phyloP scores from a whole-genome alignment of 2,329 filamentous ascomycete species.

The Lecanicillium sp. region DNA sequence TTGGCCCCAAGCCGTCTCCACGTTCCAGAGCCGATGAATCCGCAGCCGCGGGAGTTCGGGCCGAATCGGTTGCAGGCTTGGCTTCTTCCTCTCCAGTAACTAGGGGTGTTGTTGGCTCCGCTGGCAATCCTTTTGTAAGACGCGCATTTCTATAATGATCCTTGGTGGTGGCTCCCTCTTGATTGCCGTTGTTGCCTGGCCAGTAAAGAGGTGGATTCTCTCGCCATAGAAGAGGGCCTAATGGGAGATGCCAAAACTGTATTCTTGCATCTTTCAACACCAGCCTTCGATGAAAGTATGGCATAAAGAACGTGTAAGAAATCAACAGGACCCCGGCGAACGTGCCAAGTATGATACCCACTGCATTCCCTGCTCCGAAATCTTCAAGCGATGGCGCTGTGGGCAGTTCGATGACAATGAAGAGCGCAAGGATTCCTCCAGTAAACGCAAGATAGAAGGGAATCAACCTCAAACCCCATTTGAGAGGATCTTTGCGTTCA shows the following conservation, averaged over 20 bases:
- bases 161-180: slow-evolving; percentile 13
- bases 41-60: background rate
- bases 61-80: slow-evolving; percentile 2
- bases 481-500: slow-evolving; percentile 10
- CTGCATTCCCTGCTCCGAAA: slow-evolving; percentile 20
- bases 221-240: slow-evolving; percentile 27
- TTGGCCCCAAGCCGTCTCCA: slow-evolving; percentile 9
- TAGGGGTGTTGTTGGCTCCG: background rate
- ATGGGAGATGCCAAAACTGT: slow-evolving; percentile 21
- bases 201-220: slow-evolving; percentile 17
- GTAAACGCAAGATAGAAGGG: slow-evolving; percentile 19
- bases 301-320: slow-evolving; percentile 26
- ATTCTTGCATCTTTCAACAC: slow-evolving; percentile 23
- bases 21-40: too few species aligned
- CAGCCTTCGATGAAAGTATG: slow-evolving; percentile 26
- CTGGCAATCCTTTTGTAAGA: background rate
- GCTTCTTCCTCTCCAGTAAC: background rate
- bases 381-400: slow-evolving; percentile 20
- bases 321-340: slow-evolving; percentile 22
- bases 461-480: slow-evolving; percentile 12
- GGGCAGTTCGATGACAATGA: slow-evolving; percentile 14
- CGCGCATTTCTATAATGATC: background rate
- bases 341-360: slow-evolving; percentile 19
- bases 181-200: slow-evolving; percentile 9
- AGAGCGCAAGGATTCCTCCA: slow-evolving; percentile 13